These are phyloP conservation scores for Fusarium miscanthi DNA, from an alignment of 2,329 filamentous ascomycete species.

Conservation along the genomic window DNA sequence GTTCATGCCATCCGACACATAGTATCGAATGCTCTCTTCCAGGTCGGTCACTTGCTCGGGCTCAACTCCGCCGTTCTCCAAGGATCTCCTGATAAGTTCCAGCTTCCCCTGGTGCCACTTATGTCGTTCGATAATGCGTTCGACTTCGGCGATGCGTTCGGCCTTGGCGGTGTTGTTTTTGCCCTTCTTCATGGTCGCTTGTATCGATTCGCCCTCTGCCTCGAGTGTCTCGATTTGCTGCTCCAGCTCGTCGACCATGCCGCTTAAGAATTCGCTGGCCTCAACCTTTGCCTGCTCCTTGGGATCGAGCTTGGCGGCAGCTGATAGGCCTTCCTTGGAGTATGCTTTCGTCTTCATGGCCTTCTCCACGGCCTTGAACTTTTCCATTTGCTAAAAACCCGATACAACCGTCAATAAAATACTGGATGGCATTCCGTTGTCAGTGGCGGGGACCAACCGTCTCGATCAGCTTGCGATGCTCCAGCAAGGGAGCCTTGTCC, in stretches of 20 bases:
- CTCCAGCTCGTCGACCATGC: slow-evolving; percentile 91
- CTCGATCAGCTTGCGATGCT: slow-evolving; percentile 96
- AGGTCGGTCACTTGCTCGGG: slow-evolving; percentile 86
- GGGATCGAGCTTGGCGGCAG: slow-evolving; percentile 93
- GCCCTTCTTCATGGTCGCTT: slow-evolving; percentile 92
- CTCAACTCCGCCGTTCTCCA: slow-evolving; percentile 94
- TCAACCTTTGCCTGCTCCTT: slow-evolving; percentile 96
- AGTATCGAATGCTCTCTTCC: slow-evolving; percentile 94
- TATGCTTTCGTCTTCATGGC: slow-evolving; percentile 99
- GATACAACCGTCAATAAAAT: slow-evolving; percentile 32
- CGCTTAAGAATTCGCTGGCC: slow-evolving; percentile 84
- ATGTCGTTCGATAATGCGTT: slow-evolving; percentile 86
- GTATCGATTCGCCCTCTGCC: slow-evolving; percentile 87
- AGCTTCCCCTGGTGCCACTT: slow-evolving; percentile 97
- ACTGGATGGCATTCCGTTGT: slow-evolving; percentile 12
- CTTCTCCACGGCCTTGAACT: slow-evolving; percentile 99
- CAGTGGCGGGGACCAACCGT: slow-evolving; percentile 71
- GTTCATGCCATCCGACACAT: slow-evolving; percentile 89
- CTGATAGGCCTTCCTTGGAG: slow-evolving; percentile 95
- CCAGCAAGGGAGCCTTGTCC: slow-evolving; percentile 94
- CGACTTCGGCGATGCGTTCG: slow-evolving; percentile 88
- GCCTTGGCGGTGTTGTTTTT: slow-evolving; percentile 87
- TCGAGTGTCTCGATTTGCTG: slow-evolving; percentile 93
- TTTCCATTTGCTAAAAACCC: slow-evolving; percentile 88
- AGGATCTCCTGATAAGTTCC: slow-evolving; percentile 86